phyloP scores from a whole-genome alignment of 2,329 filamentous ascomycete genomes.

The Monosporascus ibericus region DNA sequence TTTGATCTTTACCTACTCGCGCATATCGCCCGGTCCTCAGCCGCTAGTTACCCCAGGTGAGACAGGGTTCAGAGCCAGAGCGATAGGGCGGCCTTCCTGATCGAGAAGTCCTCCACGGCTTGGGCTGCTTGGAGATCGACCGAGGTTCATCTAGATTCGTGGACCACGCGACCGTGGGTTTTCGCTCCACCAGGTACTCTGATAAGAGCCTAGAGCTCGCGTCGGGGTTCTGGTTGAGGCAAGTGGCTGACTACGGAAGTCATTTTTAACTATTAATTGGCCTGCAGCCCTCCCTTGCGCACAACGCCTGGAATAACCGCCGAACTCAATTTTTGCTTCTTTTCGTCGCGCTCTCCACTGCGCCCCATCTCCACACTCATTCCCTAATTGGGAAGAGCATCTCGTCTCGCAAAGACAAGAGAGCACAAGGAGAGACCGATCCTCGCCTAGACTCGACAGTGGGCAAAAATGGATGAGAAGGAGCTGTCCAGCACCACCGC shows the following conservation, averaged over 20 bases:
- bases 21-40: no score
- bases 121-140: neutral
- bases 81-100: slow-evolving; percentile 25
- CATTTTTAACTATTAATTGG: neutral
- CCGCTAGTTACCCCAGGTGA: neutral
- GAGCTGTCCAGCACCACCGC: neutral
- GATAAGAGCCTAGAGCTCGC: slow-evolving; percentile 3
- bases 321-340: neutral
- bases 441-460: neutral
- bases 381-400: neutral
- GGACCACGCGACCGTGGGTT: slow-evolving; percentile 18
- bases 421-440: neutral
- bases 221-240: neutral
- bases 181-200: slow-evolving; percentile 10
- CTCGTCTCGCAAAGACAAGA: neutral
- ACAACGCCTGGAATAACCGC: neutral
- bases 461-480: neutral
- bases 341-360: neutral
- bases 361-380: neutral
- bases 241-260: slow-evolving; percentile 3
- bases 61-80: slow-evolving; percentile 8
- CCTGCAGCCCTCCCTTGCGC: neutral
- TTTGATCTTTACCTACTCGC: no score
- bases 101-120: slow-evolving; percentile 22
- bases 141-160: slow-evolving; percentile 7